Conservation (phyloP, 2,329 filamentous ascomycete species). For the Nemania serpens region DNA sequence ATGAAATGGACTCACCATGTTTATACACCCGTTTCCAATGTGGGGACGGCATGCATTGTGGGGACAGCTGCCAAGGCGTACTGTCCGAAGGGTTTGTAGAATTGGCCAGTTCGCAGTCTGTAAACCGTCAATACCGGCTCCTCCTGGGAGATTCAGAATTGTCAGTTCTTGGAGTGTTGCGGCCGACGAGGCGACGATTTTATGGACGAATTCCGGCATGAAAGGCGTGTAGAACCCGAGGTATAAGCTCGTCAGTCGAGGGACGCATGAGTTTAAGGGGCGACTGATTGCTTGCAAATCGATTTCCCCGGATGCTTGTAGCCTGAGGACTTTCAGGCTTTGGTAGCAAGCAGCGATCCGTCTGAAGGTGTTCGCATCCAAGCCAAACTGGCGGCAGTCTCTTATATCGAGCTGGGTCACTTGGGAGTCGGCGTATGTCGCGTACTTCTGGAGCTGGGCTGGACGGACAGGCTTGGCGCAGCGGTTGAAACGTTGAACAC, state of each 20-base stretch:
- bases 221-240: conserved; percentile 25
- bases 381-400: conserved; percentile 21
- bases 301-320: conserved; percentile 17
- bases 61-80: conserved; percentile 19
- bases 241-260: conserved; percentile 28
- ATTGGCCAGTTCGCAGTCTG: conserved; percentile 19
- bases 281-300: background rate
- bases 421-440: conserved; percentile 10
- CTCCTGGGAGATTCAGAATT: conserved; percentile 23
- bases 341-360: conserved; percentile 10
- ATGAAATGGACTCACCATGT: conserved; percentile 30
- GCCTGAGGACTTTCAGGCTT: conserved; percentile 30
- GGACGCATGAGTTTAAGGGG: background rate
- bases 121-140: background rate
- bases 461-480: background rate
- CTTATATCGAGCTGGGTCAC: conserved; percentile 29
- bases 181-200: conserved; percentile 27
- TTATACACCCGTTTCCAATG: background rate
- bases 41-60: no score
- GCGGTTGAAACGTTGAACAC: conserved; percentile 27
- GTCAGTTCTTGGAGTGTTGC: conserved; percentile 34
- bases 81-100: conserved; percentile 27
- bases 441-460: conserved; percentile 15
- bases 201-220: conserved; percentile 5
- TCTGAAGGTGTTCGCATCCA: conserved; percentile 15